Percentiles rank a stretch among this genome's conserved stretches.
These are phyloP conservation scores for Daucus carota DNA, from an alignment of 129 eudicot species.

Conservation along the genomic window DH1_v3.0 NC_030384.2:48242001-48242500, in stretches of 20 bases:
- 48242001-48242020: constrained; percentile 6
- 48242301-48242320: neutral
- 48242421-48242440: constrained; percentile 49
- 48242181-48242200: constrained; percentile 69
- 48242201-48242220: constrained; percentile 77
- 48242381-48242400: constrained; percentile 50
- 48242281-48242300: neutral
- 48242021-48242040: neutral
- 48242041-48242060: constrained; percentile 20
- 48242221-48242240: constrained; percentile 1
- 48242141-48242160: constrained; percentile 32
- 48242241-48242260: neutral
- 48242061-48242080: constrained; percentile 64
- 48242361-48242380: constrained; percentile 35
- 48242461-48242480: neutral
- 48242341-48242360: too few species aligned
- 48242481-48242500: constrained; percentile 7
- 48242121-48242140: constrained; percentile 68
- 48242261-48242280: neutral
- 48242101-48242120: constrained; percentile 38
- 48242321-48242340: neutral
- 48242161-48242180: constrained; percentile 51
- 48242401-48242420: constrained; percentile 51
- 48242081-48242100: constrained; percentile 57
- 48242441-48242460: constrained; percentile 21